Base-by-base conservation (phyloP, 805 yeast species). In the Cyberlindnera euphorbiiphila region DNA sequence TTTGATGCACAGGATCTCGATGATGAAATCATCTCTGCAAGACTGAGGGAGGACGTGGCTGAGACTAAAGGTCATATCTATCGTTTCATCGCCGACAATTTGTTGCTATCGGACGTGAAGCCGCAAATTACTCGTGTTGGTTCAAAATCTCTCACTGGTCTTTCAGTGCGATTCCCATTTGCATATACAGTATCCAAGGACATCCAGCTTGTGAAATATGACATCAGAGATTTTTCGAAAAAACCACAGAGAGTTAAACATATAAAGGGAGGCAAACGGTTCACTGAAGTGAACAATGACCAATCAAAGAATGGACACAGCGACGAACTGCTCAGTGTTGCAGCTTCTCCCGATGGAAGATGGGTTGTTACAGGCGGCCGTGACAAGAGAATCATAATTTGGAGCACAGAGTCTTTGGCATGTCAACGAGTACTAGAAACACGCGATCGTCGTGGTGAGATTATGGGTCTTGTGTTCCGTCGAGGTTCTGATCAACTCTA, bases 1-100 rank as follows among this genome's bases (percentile, higher is more conserved):
- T 89, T 86, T 52, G 95, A 88, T 65, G 98, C 98, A 9, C 76
- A 79, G 49, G 97, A 93, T 50, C 62, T 91, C 49, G 98, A 91
- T 61, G 74, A 81, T 41, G 98, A 93, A 52, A 81, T 85, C 49
- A 71, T 93, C 34, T 76, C 88, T 5, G 71, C 84, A 23, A 72
- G 98, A 52, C 70, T 93, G 50, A 84, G 78, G 54, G 76, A 77
- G 48, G 98, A 93, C 57, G 95, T 86, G 30, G 95, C 95, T 1
- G 96, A 88, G 59, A 78, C 78, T 40, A 82, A 82, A 56, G 98
- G 98, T 24, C 76, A 77, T 48, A 75, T 89, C 12, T 91, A 83
- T 61, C 76, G 83, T 54, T 76, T 71, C 50, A 61, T 78, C 42
- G 85, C 77, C 3, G 78, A 72, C 37, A 63, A 66, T 34, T 42